Conservation (phyloP, 2,329 filamentous ascomycete genomes). For the Neofusicoccum cordaticola region DNA sequence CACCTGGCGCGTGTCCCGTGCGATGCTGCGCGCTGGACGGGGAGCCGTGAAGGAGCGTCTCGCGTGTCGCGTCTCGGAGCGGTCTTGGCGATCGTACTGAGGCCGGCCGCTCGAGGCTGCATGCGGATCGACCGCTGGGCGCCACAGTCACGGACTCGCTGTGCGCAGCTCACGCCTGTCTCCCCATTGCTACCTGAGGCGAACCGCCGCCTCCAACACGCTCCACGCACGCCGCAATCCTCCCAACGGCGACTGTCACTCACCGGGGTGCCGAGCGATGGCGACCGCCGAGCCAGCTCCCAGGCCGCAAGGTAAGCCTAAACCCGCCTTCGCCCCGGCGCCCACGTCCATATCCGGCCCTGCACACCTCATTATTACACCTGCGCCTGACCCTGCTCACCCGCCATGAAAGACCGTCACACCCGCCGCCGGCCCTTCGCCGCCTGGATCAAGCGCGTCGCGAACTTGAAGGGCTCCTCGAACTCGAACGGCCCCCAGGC, state of each 20-base stretch:
- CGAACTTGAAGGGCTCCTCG: slow-evolving; percentile 79
- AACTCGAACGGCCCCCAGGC: slow-evolving; percentile 47
- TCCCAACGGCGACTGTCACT: slow-evolving; percentile 3
- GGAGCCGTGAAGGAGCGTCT: background rate
- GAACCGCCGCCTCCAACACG: background rate
- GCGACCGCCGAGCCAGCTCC: slow-evolving; percentile 45
- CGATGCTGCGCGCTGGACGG: background rate
- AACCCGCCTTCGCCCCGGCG: slow-evolving; percentile 16
- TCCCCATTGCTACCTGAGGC: slow-evolving; percentile 9
- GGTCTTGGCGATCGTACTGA: slow-evolving; percentile 12
- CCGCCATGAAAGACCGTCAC: slow-evolving; percentile 59
- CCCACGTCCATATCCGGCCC: slow-evolving; percentile 13
- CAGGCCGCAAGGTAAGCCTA: slow-evolving; percentile 42
- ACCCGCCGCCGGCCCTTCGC: slow-evolving; percentile 82
- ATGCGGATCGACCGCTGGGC: slow-evolving; percentile 14
- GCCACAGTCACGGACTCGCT: slow-evolving; percentile 11
- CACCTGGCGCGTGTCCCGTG: background rate
- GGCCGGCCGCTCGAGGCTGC: slow-evolving; percentile 14
- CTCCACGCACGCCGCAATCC: slow-evolving; percentile 1
- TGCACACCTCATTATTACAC: slow-evolving; percentile 9
- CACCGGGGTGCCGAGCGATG: slow-evolving; percentile 30
- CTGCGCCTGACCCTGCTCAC: slow-evolving; percentile 2
- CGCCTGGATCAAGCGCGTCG: slow-evolving; percentile 90
- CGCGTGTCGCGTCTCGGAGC: background rate
- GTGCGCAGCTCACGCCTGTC: slow-evolving; percentile 7